phyloP scores from a whole-genome alignment of 139 green algal genomes.

The Eudorina sp. region DNA sequence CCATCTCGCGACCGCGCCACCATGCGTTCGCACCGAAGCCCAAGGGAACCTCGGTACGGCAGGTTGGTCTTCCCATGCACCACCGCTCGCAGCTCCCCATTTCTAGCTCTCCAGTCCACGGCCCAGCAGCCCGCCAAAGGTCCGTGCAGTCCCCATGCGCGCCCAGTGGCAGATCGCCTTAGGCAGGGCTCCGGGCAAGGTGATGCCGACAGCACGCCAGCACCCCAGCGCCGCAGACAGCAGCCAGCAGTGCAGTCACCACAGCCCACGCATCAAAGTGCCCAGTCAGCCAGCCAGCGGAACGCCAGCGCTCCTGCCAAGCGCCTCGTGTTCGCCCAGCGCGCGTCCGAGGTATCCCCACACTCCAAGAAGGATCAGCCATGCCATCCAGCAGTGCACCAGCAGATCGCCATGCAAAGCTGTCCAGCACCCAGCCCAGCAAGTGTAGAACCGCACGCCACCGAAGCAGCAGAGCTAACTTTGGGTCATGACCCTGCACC shows the following conservation, averaged over 20 bases:
- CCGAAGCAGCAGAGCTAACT: slow-evolving; percentile 5
- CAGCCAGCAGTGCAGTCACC: not conserved
- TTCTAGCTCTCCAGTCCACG: not conserved
- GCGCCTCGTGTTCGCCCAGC: slow-evolving; percentile 12
- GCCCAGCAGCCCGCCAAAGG: not conserved
- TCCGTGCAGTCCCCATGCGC: not conserved
- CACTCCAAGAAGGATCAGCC: not conserved
- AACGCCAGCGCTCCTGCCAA: slow-evolving; percentile 6
- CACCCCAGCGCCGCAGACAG: not conserved
- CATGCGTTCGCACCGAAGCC: not conserved
- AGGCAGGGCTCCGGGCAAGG: not conserved
- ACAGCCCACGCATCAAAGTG: slow-evolving; percentile 23
- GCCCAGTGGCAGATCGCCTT: not conserved
- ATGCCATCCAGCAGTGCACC: slow-evolving; percentile 6
- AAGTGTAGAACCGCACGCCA: not conserved
- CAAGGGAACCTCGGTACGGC: too few relatives aligned
- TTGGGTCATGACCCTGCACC: not conserved
- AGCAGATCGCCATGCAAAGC: not conserved
- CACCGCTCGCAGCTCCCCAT: too few relatives aligned
- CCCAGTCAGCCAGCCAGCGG: not conserved
- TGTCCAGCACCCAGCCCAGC: slow-evolving; percentile 20
- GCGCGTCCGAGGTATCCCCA: not conserved
- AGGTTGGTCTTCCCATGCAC: too few relatives aligned
- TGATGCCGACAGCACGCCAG: not conserved
- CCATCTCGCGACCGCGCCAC: not conserved